A percentile compares a stretch with the other conserved stretches of the same genome.
Evolutionary conservation across 306 rosid species (phyloP).

Genomic region (Hylodesmum podocarpum): DNA sequence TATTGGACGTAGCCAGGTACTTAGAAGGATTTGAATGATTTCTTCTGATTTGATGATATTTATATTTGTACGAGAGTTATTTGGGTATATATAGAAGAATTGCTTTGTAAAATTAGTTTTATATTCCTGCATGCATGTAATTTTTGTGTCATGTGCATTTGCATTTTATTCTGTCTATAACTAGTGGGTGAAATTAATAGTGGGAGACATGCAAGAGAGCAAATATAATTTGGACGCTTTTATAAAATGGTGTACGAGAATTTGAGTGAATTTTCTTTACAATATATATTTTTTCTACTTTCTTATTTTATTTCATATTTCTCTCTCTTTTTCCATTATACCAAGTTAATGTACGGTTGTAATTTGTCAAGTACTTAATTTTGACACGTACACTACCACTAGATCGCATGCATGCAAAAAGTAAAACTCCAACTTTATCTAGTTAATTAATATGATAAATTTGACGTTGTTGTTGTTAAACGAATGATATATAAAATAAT

Average conservation of each 20-base stretch:
- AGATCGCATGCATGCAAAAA: slow-evolving; percentile 21
- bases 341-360: not conserved
- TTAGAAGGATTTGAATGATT: slow-evolving; percentile 22
- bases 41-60: slow-evolving; percentile 5
- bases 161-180: not conserved
- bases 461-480: no score
- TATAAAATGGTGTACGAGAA: not conserved
- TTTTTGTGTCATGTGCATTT: not conserved
- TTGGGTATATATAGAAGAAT: slow-evolving; percentile 4
- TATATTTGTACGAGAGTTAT: not conserved
- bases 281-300: not conserved
- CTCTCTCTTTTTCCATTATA: not conserved
- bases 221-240: not conserved
- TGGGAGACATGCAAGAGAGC: not conserved
- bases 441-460: not conserved
- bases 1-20: slow-evolving; percentile 6
- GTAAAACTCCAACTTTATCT: not conserved
- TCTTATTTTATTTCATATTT: not conserved
- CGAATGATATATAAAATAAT: no score
- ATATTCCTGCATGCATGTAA: not conserved
- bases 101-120: slow-evolving; percentile 1
- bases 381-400: not conserved
- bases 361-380: not conserved
- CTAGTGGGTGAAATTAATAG: not conserved
- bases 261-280: not conserved